A percentile compares a stretch with the other conserved stretches of the same genome.
phyloP scores from a whole-genome alignment of 179 eudicot species.

The Silene coronaria region DNA sequence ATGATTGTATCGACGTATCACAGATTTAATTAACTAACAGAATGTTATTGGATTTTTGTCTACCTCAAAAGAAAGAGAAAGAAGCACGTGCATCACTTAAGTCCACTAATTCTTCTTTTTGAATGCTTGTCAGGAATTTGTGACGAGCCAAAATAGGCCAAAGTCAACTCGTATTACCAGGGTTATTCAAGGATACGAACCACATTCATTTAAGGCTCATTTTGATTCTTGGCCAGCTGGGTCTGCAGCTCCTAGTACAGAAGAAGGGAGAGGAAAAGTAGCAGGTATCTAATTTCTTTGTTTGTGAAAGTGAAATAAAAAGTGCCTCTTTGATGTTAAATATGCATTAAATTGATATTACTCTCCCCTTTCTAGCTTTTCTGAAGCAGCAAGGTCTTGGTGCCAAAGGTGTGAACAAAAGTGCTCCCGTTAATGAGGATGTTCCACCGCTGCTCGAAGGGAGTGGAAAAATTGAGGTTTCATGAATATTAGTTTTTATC shows the following conservation, averaged over 20 bases:
- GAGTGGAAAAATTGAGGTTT: slow-evolving; percentile 87
- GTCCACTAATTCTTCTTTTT: slow-evolving; percentile 22
- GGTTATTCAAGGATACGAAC: slow-evolving; percentile 88
- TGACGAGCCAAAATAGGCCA: slow-evolving; percentile 73
- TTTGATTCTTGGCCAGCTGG: slow-evolving; percentile 96
- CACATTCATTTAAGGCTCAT: slow-evolving; percentile 80
- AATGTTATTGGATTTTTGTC: not conserved
- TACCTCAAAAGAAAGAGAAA: slow-evolving; percentile 5
- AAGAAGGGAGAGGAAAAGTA: slow-evolving; percentile 97
- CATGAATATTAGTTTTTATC: not conserved
- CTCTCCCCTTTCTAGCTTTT: slow-evolving; percentile 51
- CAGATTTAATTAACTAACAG: not conserved
- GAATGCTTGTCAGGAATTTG: slow-evolving; percentile 50
- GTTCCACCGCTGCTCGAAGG: slow-evolving; percentile 93
- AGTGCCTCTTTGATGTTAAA: not conserved
- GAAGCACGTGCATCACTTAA: not conserved
- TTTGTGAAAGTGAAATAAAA: not conserved
- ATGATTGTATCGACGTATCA: not conserved
- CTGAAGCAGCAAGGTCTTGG: slow-evolving; percentile 97
- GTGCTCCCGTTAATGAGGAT: slow-evolving; percentile 80
- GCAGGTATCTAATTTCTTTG: slow-evolving; percentile 50
- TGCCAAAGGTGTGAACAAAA: slow-evolving; percentile 61
- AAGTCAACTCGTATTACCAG: slow-evolving; percentile 78
- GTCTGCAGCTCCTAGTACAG: slow-evolving; percentile 64
- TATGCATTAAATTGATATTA: not conserved